Percentiles rank a stretch among this genome's conserved stretches.
Conservation (phyloP, 2,329 filamentous ascomycete species). For the Fusarium torreyae region DNA sequence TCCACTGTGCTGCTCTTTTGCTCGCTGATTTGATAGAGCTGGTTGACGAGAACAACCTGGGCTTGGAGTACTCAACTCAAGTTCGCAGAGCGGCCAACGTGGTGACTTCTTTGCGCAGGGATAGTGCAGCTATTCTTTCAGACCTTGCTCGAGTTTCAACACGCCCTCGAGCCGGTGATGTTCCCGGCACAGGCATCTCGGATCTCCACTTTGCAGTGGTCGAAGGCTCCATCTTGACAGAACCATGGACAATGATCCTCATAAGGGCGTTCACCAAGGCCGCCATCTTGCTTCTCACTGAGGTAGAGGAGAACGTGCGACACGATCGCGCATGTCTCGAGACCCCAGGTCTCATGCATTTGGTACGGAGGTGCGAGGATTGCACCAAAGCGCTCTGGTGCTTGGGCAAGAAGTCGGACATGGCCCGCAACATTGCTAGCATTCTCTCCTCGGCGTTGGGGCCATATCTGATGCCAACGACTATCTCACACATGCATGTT, state of each 20-base stretch:
- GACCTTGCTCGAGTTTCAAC: constrained; percentile 65
- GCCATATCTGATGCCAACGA: constrained; percentile 46
- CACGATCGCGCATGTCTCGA: constrained; percentile 47
- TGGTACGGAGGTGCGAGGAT: constrained; percentile 59
- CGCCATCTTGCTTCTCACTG: constrained; percentile 57
- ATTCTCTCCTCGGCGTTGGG: constrained; percentile 47
- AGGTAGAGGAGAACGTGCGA: constrained; percentile 48
- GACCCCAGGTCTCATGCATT: constrained; percentile 43
- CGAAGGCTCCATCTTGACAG: constrained; percentile 70
- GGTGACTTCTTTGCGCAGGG: constrained; percentile 58
- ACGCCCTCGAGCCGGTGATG: constrained; percentile 49
- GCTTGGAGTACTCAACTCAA: constrained; percentile 46
- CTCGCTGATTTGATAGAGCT: constrained; percentile 68
- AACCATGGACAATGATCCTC: constrained; percentile 72
- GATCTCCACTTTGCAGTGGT: constrained; percentile 69
- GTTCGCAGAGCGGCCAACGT: constrained; percentile 53
- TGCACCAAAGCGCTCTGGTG: constrained; percentile 69
- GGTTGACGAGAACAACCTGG: constrained; percentile 60
- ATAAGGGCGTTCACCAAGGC: constrained; percentile 68
- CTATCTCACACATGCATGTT: constrained; percentile 32
- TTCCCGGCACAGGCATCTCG: constrained; percentile 45
- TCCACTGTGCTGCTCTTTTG: constrained; percentile 70
- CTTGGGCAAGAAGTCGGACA: constrained; percentile 70
- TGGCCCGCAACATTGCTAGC: constrained; percentile 51
- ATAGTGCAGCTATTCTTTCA: constrained; percentile 62